Evolutionary conservation across 2,329 filamentous ascomycete genomes (phyloP), one percentile per base, ranked within the genome.

Genomic region (Pleoardoris graminearum): DNA sequence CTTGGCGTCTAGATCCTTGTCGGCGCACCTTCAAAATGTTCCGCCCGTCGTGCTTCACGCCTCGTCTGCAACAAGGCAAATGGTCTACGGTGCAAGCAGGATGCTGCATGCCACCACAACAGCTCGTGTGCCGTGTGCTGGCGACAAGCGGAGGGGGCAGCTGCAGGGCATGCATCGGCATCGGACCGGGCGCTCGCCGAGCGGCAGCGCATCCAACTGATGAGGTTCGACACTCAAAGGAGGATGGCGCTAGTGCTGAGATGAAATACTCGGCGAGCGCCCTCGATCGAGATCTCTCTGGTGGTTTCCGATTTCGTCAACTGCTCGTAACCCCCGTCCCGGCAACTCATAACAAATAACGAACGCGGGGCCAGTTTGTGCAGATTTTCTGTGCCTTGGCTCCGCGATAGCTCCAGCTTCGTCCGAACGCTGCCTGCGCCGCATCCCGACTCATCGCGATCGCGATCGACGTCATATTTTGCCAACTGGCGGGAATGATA

Each of bases 381-480:
- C 37, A 23, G 16, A 27, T 12, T 27, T n/a, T n/a, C n/a, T 7
- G 42, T 16, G 8, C 25, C 19, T 32, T 41, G 36, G 35, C 14
- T 19, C 29, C 38, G 41, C 29, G 7, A 11, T n/a, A 35, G 42
- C 41, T 25, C 44, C 44, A 43, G 14, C 16, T 25, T 45, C 48
- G 36, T 43, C 45, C 37, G 36, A 50, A 33, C 21, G 11, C 33
- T 23, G 25, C n/a, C 16, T 19, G 36, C 44, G 36, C 17, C 16
- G 29, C 52, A 49, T 38, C 41, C 30, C 47, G 25, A 29, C 36
- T 39, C 53, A 53, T 51, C 55, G 25, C 33, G 50, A 54, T 51
- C 55, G 27, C 35, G 50, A 58, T 53, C 55, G 48, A 58, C 47
- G 53, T 53, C 53, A 55, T 44, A 41, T 21, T n/a, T 4, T 37